Evolutionary conservation across 331 rosid genomes (phyloP).

Genomic region (Malus hybrid): DNA sequence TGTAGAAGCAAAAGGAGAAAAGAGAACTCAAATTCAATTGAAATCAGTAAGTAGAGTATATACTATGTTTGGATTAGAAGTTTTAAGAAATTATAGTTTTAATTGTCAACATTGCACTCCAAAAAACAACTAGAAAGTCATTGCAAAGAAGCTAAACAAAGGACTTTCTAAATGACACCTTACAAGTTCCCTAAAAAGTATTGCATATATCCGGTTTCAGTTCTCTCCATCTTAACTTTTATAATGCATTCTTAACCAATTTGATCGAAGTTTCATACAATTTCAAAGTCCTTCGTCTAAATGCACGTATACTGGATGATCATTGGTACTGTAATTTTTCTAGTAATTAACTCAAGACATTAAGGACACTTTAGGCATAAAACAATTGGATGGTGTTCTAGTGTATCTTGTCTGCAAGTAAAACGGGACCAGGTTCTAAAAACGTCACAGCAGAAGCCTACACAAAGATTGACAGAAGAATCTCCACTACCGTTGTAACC

Average conservation of each 20-base stretch:
- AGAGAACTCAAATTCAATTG: not conserved
- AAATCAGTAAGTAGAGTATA: not conserved
- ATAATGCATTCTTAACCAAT: too few relatives aligned
- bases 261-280: too few relatives aligned
- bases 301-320: not conserved
- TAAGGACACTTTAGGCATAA: constrained; percentile 28
- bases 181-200: too few relatives aligned
- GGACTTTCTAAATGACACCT: too few relatives aligned
- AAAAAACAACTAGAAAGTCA: too few relatives aligned
- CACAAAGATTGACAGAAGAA: constrained; percentile 39
- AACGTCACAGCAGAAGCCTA: constrained; percentile 57
- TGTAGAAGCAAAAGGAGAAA: not conserved
- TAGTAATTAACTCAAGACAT: not conserved
- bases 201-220: too few relatives aligned
- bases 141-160: too few relatives aligned
- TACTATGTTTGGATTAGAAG: too few relatives aligned
- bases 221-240: too few relatives aligned
- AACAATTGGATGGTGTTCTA: constrained; percentile 34
- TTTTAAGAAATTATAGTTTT: too few relatives aligned
- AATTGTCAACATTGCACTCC: too few relatives aligned
- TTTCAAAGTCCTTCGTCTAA: not conserved
- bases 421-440: constrained; percentile 50
- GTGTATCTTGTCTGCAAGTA: constrained; percentile 31
- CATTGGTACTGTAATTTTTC: not conserved
- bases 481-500: constrained; percentile 44